A percentile compares a stretch with the other conserved stretches of the same genome.
phyloP scores from a whole-genome alignment of 2,329 filamentous ascomycete genomes.

The Trichoderma semiorbis region DNA sequence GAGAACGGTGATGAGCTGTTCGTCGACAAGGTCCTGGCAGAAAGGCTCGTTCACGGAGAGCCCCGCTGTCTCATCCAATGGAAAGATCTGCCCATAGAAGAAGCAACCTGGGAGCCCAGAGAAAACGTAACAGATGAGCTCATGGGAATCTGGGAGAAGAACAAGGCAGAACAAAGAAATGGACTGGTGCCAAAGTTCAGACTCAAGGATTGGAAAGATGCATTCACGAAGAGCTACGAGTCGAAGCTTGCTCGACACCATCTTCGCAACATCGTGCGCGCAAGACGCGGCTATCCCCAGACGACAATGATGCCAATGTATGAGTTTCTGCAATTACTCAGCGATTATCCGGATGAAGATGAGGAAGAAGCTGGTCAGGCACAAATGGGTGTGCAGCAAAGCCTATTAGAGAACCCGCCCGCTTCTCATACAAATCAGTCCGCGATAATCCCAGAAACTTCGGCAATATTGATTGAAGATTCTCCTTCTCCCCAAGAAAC shows the following conservation, averaged over 20 bases:
- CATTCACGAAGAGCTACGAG: slow-evolving; percentile 26
- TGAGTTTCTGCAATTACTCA: not conserved
- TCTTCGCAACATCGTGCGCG: slow-evolving; percentile 44
- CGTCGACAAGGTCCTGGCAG: slow-evolving; percentile 51
- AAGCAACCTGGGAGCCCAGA: slow-evolving; percentile 50
- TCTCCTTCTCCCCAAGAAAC: not conserved
- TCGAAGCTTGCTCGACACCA: slow-evolving; percentile 37
- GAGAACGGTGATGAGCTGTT: slow-evolving; percentile 41
- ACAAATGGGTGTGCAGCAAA: not conserved
- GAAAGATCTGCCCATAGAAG: slow-evolving; percentile 33
- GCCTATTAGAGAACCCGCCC: not conserved
- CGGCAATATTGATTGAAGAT: not conserved
- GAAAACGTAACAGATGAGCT: slow-evolving; percentile 41
- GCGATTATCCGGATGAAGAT: not conserved
- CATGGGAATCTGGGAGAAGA: slow-evolving; percentile 41
- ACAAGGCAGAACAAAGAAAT: slow-evolving; percentile 33
- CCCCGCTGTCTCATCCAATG: slow-evolving; percentile 37
- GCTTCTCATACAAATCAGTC: not conserved
- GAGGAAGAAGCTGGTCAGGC: not conserved
- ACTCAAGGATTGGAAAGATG: slow-evolving; percentile 36
- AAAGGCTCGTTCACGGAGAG: slow-evolving; percentile 33
- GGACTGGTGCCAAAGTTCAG: slow-evolving; percentile 36
- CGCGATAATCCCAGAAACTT: not conserved
- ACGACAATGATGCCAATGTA: slow-evolving; percentile 21
- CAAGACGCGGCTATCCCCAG: slow-evolving; percentile 33